phyloP scores from a whole-genome alignment of 208 protist genomes.

The Acanthamoeba polyphaga region DNA sequence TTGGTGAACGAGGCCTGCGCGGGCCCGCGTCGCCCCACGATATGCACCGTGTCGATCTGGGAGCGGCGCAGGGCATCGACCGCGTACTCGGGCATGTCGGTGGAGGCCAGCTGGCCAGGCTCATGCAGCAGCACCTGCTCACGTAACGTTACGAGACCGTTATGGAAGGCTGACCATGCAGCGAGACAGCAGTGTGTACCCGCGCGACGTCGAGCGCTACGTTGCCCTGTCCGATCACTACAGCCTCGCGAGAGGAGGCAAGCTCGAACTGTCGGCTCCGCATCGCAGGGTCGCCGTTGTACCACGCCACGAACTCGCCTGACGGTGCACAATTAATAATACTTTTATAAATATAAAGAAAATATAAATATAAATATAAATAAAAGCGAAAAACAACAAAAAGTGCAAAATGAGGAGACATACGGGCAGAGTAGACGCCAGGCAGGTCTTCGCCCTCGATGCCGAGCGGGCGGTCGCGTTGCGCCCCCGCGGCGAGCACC shows the following conservation, averaged over 20 bases:
- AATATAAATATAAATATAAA: too few species aligned
- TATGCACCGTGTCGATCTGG: conserved; percentile 89
- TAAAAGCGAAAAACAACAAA: too few species aligned
- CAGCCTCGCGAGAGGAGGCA: conserved; percentile 9
- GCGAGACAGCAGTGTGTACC: conserved; percentile 77
- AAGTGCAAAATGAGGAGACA: too few species aligned
- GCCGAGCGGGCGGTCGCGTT: conserved; percentile 88
- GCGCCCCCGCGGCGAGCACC: conserved; percentile 94
- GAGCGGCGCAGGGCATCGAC: conserved; percentile 91
- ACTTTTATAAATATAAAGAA: too few species aligned
- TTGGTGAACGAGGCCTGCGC: conserved; percentile 95
- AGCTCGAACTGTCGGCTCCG: conserved; percentile 1
- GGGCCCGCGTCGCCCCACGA: conserved; percentile 94
- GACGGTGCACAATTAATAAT: conserved; percentile 77
- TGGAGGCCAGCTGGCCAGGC: conserved; percentile 91
- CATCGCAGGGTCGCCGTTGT: conserved; percentile 95
- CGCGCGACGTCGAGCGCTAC: conserved; percentile 96
- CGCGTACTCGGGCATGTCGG: conserved; percentile 94
- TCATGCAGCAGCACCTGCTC: conserved; percentile 85
- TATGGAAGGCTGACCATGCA: too few species aligned
- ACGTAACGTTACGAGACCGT: too few species aligned
- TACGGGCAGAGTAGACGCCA: conserved; percentile 55
- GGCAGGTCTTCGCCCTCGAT: conserved; percentile 84
- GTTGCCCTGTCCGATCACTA: conserved; percentile 96
- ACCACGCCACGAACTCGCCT: conserved; percentile 95